Evolutionary conservation across 1,139 yeast genomes (phyloP).

Genomic region (Magnusiomyces fungicola): DNA sequence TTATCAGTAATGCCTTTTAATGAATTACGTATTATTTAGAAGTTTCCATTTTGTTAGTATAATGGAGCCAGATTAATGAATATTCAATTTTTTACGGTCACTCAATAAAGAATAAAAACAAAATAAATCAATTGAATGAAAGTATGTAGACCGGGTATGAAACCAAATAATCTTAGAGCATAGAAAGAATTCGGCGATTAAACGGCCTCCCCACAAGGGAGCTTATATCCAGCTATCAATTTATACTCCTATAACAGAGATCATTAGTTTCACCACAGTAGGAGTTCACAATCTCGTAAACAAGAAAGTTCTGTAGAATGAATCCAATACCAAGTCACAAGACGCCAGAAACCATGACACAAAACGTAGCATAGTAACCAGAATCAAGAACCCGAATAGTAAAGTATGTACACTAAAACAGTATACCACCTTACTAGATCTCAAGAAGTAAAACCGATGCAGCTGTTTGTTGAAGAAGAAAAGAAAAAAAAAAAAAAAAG

Average conservation of each 20-base stretch:
- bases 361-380: slow-evolving; percentile 1
- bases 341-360: background rate
- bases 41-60: too few species aligned
- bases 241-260: background rate
- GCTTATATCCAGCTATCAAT: background rate
- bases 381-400: background rate
- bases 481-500: slow-evolving; percentile 1
- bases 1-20: too few species aligned
- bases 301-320: slow-evolving; percentile 3
- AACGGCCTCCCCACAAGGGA: slow-evolving; percentile 1
- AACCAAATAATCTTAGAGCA: slow-evolving; percentile 6
- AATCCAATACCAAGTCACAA: background rate
- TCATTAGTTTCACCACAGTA: background rate
- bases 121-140: background rate
- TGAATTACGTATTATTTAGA: too few species aligned
- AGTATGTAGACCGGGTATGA: slow-evolving; percentile 9
- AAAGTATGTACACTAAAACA: background rate
- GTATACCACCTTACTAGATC: background rate
- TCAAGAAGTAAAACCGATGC: background rate
- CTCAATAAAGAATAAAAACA: background rate
- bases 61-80: too few species aligned
- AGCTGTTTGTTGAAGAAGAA: slow-evolving; percentile 1
- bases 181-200: slow-evolving; percentile 8
- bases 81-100: background rate
- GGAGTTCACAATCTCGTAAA: too few species aligned